phyloP scores from a whole-genome alignment of 2,329 filamentous ascomycete species.

The Phyllosticta capitalensis region DNA sequence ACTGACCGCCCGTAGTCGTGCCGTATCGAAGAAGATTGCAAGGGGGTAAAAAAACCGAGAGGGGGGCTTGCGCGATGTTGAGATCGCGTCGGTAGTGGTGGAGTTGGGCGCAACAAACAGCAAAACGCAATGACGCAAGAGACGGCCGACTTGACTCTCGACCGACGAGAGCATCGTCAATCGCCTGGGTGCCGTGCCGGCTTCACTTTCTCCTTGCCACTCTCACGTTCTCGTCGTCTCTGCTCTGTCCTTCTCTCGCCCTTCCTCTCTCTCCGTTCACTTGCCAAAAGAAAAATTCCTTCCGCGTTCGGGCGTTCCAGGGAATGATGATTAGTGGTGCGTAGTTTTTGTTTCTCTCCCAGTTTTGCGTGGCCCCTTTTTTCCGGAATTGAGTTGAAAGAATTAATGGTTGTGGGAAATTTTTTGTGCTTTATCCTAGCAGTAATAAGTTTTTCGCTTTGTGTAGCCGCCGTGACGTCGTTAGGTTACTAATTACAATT shows the following conservation, averaged over 20 bases:
- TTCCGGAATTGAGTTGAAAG: neutral
- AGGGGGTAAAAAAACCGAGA: neutral
- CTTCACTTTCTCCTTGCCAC: too few species aligned
- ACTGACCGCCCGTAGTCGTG: neutral
- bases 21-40: neutral
- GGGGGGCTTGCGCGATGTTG: neutral
- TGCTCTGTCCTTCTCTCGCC: too few species aligned
- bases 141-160: neutral
- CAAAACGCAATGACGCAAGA: neutral
- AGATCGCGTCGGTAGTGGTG: too few species aligned
- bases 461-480: neutral
- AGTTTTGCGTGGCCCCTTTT: neutral
- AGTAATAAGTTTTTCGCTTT: neutral
- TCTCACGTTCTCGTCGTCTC: too few species aligned
- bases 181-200: too few species aligned
- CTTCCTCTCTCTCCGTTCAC: too few species aligned
- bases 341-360: neutral
- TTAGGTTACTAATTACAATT: neutral
- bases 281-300: too few species aligned
- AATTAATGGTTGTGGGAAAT: neutral
- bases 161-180: too few species aligned
- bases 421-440: neutral
- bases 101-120: neutral
- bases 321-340: too few species aligned
- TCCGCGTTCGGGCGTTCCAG: too few species aligned